Evolutionary conservation across 192 early-diverging fungal species (phyloP).

Genomic region (Gamsiella multidivaricata): DNA sequence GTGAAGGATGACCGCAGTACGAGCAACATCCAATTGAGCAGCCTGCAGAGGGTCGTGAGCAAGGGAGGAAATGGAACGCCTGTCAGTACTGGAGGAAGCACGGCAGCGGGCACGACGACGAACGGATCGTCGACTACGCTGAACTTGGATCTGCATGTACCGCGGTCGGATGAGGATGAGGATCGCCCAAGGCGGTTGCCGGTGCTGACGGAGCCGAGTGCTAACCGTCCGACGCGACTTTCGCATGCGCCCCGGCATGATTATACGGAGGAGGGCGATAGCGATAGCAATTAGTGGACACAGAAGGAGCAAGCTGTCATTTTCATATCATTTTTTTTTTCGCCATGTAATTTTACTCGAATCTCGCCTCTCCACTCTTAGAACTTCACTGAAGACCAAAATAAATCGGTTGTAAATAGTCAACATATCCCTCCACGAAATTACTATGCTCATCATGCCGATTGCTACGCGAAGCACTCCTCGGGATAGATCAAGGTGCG

Average conservation of each 20-base stretch:
- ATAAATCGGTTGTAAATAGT: too few species aligned
- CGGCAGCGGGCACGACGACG: neutral
- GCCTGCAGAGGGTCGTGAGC: neutral
- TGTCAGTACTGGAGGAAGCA: constrained; percentile 7
- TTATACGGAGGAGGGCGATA: constrained; percentile 23
- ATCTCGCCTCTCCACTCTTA: neutral
- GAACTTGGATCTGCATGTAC: constrained; percentile 42
- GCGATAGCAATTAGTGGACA: neutral
- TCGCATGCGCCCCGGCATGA: neutral
- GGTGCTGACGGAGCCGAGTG: constrained; percentile 25
- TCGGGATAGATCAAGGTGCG: too few species aligned
- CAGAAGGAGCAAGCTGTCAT: neutral
- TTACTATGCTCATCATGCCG: too few species aligned
- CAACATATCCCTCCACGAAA: too few species aligned
- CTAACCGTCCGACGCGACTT: neutral
- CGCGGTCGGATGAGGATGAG: constrained; percentile 26
- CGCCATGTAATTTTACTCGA: constrained; percentile 12
- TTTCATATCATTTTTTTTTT: neutral
- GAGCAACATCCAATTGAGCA: neutral
- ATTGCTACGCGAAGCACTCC: too few species aligned
- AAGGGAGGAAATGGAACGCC: neutral
- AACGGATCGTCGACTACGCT: constrained; percentile 28
- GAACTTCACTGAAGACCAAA: neutral
- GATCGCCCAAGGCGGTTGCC: constrained; percentile 39
- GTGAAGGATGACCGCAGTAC: constrained; percentile 3